Evolutionary conservation across 352 stramenopile species (phyloP), one percentile per base, ranked within the genome.

Genomic region (Plasmopara muralis): DNA sequence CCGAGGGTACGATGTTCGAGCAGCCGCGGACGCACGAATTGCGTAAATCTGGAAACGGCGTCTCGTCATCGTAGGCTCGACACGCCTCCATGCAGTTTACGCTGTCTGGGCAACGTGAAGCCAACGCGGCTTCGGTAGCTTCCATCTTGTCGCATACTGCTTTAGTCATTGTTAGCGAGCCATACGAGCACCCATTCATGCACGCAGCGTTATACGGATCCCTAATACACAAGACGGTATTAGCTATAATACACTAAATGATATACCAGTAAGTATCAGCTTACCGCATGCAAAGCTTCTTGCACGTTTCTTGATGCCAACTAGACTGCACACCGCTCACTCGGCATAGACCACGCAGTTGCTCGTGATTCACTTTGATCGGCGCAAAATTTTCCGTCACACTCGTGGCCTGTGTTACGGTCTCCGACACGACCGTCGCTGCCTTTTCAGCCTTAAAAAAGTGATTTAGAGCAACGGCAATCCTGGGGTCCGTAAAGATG

Each of bases 181-280:
- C 76, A 50, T 84, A 89, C 2, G 75, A 83, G 59, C 78, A 89
- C 39, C 78, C 75, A 42, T 86, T 85, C 78, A 87, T 89, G 47
- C 77, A 88, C 18, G 74, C 73, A 8, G 69, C 58, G 47, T 87
- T 78, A 43, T 84, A 65, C 37, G 68, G 62, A 31, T 87, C 74
- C 6, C 77, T 85, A 41, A 31, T 8, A 10, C 9, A 59, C 47
- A 50, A 60, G 39, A 53, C 25, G 8, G 12, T 15, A 30, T 48
- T 48, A 48, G 29, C 7, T 6, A 50, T 10, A 3, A 3, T 1
- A 25, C 20, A 12, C 10, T 12, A 35, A 12, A 35, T 35, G 31
- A 35, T 2, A 35, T 35, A 15, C 14, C 12, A 5, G 35, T 6
- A 10, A 35, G 6, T 47, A 14, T 4, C 12, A 34, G 55, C 62